These are phyloP conservation scores for Ephemerocybe angulata DNA, from an alignment of 768 basidiomycete species.

Conservation along the genomic window DNA sequence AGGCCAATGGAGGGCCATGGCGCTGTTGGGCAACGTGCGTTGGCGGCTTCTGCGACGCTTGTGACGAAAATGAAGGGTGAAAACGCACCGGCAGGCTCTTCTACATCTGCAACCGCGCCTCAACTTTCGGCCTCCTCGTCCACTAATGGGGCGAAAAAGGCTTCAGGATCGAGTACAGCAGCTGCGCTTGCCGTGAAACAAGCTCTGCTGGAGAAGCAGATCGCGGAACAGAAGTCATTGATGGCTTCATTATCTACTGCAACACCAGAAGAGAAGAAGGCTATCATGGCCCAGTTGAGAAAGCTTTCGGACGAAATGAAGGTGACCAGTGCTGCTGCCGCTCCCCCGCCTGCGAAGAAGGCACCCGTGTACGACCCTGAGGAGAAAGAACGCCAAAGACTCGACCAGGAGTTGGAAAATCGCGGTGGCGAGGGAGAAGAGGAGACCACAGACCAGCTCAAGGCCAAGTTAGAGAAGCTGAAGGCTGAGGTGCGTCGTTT, in stretches of 20 bases:
- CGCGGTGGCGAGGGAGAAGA: slow-evolving; percentile 46
- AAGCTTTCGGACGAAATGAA: slow-evolving; percentile 77
- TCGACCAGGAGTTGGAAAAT: slow-evolving; percentile 84
- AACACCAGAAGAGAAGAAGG: slow-evolving; percentile 70
- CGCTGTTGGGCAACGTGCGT: slow-evolving; percentile 65
- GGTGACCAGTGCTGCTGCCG: slow-evolving; percentile 24
- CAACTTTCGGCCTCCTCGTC: slow-evolving; percentile 13
- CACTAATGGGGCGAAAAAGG: slow-evolving; percentile 14
- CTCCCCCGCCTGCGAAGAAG: slow-evolving; percentile 24
- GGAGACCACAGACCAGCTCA: slow-evolving; percentile 62
- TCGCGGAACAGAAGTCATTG: slow-evolving; percentile 83
- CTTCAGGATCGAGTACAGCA: slow-evolving; percentile 28
- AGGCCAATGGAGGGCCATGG: slow-evolving; percentile 91
- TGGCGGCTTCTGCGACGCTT: slow-evolving; percentile 77
- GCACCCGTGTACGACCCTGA: slow-evolving; percentile 36
- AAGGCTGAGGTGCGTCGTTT: slow-evolving; percentile 65
- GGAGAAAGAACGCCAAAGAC: slow-evolving; percentile 49
- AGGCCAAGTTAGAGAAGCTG: slow-evolving; percentile 70
- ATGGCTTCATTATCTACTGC: slow-evolving; percentile 67
- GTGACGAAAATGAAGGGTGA: slow-evolving; percentile 59
- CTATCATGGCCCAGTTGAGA: slow-evolving; percentile 70
- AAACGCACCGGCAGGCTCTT: slow-evolving; percentile 21
- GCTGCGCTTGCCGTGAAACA: slow-evolving; percentile 69
- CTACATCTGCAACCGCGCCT: slow-evolving; percentile 14
- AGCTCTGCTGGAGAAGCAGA: slow-evolving; percentile 73